Evolutionary conservation across 768 basidiomycete genomes (phyloP), one percentile per base, ranked within the genome.

Genomic region (Termitomyces sp.): DNA sequence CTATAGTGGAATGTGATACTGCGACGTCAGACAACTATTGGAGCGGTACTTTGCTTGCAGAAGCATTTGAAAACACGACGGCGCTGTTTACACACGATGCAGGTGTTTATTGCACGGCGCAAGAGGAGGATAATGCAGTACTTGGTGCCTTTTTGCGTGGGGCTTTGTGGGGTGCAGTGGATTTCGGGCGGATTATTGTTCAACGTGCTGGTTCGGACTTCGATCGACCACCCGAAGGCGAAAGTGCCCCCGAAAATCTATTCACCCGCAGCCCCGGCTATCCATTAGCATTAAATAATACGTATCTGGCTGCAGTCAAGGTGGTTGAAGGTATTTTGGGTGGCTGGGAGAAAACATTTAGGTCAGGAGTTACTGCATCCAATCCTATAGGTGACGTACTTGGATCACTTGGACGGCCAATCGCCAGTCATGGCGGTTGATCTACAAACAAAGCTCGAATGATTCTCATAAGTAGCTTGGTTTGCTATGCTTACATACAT

Each of bases 341-440:
- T 22, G 51, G 46, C 5, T 59, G 55, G 58, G 46, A 56, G 17
- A n/a, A 45, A 2, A 59, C 48, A 22, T 59, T 56, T 15, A 32
- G 53, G 24, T 5, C 15, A 5, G 58, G 58, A 44, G 37, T 56
- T 44, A 37, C 34, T 22, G 34, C 58, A 9, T 37, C 51, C 5
- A 59, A 59, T 42, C 48, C 43, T 24, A 32, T 59, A 34, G 58
- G 58, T 30, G 58, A 54, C 26, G 34, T 59, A 11, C 44, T 52
- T 42, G 5, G 47, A 14, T 40, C 38, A 2, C 45, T 49, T 26
- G 26, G 10, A 28, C 51, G n/a, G 35, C 30, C 28, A 32, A 37
- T 10, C 7, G 24, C n/a, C 40, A 32, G 26, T 22, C 28, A 30
- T 17, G 26, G 0, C 32, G 8, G 21, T 28, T 37, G 4, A 35